Evolutionary conservation across 2,329 filamentous ascomycete species (phyloP).

Genomic region (Paecilomyces sp.): DNA sequence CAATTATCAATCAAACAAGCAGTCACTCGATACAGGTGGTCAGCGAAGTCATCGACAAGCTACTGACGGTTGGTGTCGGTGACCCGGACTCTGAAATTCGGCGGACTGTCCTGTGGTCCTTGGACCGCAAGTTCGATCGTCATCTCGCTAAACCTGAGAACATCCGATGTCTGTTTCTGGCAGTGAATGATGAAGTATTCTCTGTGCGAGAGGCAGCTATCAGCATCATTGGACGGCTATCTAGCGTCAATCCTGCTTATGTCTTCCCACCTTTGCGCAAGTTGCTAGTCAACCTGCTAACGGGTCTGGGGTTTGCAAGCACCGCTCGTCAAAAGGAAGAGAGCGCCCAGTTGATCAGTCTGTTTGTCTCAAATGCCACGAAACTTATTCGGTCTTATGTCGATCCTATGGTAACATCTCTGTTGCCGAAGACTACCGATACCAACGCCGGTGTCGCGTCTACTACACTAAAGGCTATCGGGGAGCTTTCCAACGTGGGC

Average conservation of each 20-base stretch:
- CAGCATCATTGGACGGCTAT: constrained; percentile 88
- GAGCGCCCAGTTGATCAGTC: constrained; percentile 83
- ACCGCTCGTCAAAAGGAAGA: constrained; percentile 93
- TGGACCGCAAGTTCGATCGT: constrained; percentile 90
- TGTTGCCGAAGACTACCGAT: constrained; percentile 89
- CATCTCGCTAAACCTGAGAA: constrained; percentile 98
- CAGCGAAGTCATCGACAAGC: constrained; percentile 93
- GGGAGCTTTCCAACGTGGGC: constrained; percentile 87
- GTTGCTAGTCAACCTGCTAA: constrained; percentile 89
- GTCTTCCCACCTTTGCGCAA: constrained; percentile 94
- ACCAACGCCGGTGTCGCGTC: constrained; percentile 80
- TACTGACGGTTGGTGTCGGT: constrained; percentile 89
- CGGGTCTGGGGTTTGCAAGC: constrained; percentile 92
- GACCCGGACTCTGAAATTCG: constrained; percentile 87
- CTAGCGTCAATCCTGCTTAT: constrained; percentile 88
- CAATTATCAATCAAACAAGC: constrained; percentile 96
- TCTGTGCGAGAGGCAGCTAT: constrained; percentile 90
- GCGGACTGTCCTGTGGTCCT: constrained; percentile 75
- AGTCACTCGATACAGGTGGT: constrained; percentile 96
- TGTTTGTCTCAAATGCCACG: constrained; percentile 88
- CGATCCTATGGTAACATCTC: constrained; percentile 87
- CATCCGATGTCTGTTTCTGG: constrained; percentile 89
- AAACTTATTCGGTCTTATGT: constrained; percentile 93
- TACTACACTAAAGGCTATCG: constrained; percentile 90
- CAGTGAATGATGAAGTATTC: constrained; percentile 91